Evolutionary conservation across 2,329 filamentous ascomycete species (phyloP).

Genomic region (Madurella fahalii): DNA sequence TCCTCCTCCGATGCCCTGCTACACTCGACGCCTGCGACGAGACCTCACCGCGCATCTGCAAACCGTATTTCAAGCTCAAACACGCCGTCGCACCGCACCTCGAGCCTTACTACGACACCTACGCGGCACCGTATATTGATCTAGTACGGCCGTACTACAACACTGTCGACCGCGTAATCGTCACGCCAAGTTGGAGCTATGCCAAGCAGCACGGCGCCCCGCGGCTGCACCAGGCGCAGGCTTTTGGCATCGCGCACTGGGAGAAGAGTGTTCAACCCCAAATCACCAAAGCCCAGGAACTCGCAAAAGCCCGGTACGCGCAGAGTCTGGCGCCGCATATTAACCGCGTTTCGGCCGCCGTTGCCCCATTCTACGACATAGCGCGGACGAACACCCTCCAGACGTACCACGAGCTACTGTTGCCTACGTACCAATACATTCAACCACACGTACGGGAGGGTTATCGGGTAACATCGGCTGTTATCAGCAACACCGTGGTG

Average conservation of each 20-base stretch:
- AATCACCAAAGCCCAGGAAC: constrained; percentile 59
- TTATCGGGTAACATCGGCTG: constrained; percentile 62
- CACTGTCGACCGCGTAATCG: constrained; percentile 56
- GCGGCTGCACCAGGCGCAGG: constrained; percentile 61
- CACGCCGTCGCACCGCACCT: constrained; percentile 65
- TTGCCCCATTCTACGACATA: constrained; percentile 70
- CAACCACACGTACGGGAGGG: constrained; percentile 68
- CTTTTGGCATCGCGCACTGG: constrained; percentile 71
- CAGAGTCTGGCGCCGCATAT: constrained; percentile 70
- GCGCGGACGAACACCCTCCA: constrained; percentile 60
- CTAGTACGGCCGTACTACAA: constrained; percentile 71
- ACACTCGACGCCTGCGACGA: constrained; percentile 63
- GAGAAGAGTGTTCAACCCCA: constrained; percentile 72
- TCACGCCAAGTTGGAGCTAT: constrained; percentile 64
- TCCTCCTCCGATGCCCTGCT: constrained; percentile 78
- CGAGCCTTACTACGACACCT: constrained; percentile 79
- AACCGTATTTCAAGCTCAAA: constrained; percentile 70
- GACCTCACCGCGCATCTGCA: constrained; percentile 72
- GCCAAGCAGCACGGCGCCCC: constrained; percentile 73
- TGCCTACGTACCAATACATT: constrained; percentile 71
- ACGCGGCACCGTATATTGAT: constrained; percentile 79
- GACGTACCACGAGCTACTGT: constrained; percentile 66
- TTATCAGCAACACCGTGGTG: constrained; percentile 65
- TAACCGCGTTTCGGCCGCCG: constrained; percentile 50
- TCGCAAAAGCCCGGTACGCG: constrained; percentile 64